A percentile compares a stretch with the other conserved stretches of the same genome.
phyloP scores from a whole-genome alignment of 768 basidiomycete species.

The Pulveroboletus sp. region DNA sequence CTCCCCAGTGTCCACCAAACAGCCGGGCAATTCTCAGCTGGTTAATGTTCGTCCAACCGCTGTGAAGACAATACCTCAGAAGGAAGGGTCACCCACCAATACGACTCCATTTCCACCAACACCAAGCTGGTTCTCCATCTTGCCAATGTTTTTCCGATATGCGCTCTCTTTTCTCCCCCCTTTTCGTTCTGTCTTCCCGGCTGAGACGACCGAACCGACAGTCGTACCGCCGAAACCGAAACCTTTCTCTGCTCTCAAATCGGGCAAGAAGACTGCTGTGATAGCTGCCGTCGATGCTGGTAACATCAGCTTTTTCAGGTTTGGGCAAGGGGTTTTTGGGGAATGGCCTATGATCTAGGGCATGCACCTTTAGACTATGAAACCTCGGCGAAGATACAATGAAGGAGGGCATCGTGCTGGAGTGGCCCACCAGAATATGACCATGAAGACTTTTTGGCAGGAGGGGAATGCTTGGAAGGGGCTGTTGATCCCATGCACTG shows the following conservation, averaged over 20 bases:
- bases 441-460: no score
- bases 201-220: conserved; percentile 27
- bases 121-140: neutral
- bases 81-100: neutral
- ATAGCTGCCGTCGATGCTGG: conserved; percentile 88
- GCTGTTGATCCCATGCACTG: no score
- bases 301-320: conserved; percentile 82
- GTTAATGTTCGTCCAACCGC: conserved; percentile 3
- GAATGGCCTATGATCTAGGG: conserved; percentile 66
- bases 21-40: neutral
- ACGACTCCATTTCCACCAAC: neutral
- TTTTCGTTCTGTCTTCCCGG: neutral
- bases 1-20: neutral
- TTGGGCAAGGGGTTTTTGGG: conserved; percentile 79
- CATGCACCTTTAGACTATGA: neutral
- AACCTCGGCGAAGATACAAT: neutral
- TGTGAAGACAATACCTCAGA: neutral
- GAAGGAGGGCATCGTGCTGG: neutral
- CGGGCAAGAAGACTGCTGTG: conserved; percentile 77
- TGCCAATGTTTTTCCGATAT: conserved; percentile 1
- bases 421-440: no score
- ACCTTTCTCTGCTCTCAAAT: conserved; percentile 77
- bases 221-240: conserved; percentile 43
- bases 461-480: no score
- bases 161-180: conserved; percentile 6